These are phyloP conservation scores for Ophiostoma himal-ulmi DNA, from an alignment of 2,329 filamentous ascomycete genomes.

Conservation along the genomic window DNA sequence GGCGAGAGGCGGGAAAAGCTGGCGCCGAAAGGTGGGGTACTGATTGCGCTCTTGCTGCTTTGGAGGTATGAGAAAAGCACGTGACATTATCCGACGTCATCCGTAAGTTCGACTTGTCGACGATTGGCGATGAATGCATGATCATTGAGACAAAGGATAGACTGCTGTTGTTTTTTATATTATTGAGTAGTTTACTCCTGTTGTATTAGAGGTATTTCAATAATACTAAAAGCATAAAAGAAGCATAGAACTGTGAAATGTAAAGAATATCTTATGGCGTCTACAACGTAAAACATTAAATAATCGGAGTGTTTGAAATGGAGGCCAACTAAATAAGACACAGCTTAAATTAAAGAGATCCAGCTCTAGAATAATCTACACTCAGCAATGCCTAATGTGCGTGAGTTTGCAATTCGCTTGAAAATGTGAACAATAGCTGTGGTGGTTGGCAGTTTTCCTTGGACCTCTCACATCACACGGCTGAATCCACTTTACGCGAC, in stretches of 20 bases:
- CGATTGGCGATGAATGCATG: neutral
- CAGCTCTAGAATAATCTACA: no score
- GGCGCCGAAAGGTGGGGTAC: neutral
- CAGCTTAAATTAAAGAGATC: no score
- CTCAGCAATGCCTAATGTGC: neutral
- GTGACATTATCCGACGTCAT: neutral
- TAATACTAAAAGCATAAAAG: no score
- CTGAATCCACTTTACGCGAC: constrained; percentile 12
- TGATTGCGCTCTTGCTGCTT: neutral
- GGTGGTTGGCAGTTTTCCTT: neutral
- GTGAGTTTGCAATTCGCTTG: neutral
- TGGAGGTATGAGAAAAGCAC: neutral
- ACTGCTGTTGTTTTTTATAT: neutral
- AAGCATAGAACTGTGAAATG: no score
- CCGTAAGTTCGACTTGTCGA: neutral
- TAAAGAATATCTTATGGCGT: no score
- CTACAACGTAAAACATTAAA: no score
- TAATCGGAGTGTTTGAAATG: no score
- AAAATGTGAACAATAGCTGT: neutral
- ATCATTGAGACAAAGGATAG: neutral
- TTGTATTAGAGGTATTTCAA: no score
- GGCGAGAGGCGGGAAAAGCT: neutral
- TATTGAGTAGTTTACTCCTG: no score
- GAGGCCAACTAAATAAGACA: no score
- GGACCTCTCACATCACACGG: neutral